Evolutionary conservation across 2,329 filamentous ascomycete genomes (phyloP).

Genomic region (Lecanicillium sp.): DNA sequence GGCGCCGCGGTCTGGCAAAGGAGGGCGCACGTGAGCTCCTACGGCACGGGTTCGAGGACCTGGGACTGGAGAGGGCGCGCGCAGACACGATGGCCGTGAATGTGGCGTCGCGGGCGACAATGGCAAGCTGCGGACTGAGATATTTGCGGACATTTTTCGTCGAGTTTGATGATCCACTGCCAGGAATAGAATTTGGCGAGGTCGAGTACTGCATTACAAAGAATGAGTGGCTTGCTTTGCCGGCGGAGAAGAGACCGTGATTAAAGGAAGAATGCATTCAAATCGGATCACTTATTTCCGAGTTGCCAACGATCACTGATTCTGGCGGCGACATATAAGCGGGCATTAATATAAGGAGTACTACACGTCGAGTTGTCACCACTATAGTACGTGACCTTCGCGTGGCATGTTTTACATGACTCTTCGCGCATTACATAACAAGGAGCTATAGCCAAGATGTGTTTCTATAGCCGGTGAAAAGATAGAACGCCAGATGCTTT

Average conservation of each 20-base stretch:
- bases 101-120: slow-evolving; percentile 20
- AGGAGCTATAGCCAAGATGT: no score
- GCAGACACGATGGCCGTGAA: slow-evolving; percentile 28
- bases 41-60: slow-evolving; percentile 24
- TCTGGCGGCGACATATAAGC: no score
- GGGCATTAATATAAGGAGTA: no score
- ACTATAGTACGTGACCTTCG: no score
- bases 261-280: neutral
- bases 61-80: slow-evolving; percentile 20
- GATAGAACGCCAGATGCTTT: no score
- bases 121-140: slow-evolving; percentile 3
- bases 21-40: slow-evolving; percentile 25
- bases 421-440: no score
- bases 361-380: no score
- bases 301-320: no score
- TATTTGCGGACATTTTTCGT: slow-evolving; percentile 20
- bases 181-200: slow-evolving; percentile 23
- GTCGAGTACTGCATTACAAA: slow-evolving; percentile 21
- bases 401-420: no score
- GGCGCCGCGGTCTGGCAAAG: slow-evolving; percentile 26
- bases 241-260: neutral
- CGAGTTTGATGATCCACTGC: slow-evolving; percentile 21
- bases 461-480: no score
- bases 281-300: neutral
- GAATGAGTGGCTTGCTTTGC: slow-evolving; percentile 17